phyloP scores from a whole-genome alignment of 306 rosid genomes.

The Cotoneaster glaucophyllus region DNA sequence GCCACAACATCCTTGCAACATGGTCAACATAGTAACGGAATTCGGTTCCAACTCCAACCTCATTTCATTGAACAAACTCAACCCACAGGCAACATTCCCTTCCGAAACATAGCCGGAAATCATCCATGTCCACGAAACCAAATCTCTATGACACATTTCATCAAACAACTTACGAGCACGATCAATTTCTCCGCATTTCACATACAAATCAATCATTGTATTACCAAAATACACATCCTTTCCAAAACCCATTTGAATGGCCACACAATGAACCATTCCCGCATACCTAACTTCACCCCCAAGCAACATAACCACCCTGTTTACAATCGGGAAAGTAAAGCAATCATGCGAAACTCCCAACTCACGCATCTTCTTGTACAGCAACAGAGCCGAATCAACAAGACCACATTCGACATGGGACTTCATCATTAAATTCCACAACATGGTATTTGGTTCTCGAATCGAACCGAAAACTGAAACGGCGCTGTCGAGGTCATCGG shows the following conservation, averaged over 20 bases:
- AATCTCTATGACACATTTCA: slow-evolving; percentile 33
- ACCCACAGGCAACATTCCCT: slow-evolving; percentile 16
- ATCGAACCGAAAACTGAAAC: slow-evolving; percentile 17
- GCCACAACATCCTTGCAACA: slow-evolving; percentile 35
- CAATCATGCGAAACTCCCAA: slow-evolving; percentile 35
- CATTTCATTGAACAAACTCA: slow-evolving; percentile 32
- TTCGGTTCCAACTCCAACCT: slow-evolving; percentile 41
- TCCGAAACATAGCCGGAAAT: slow-evolving; percentile 33
- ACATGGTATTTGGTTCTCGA: slow-evolving; percentile 15
- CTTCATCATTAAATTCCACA: slow-evolving; percentile 41
- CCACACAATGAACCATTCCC: slow-evolving; percentile 44
- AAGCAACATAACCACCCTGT: slow-evolving; percentile 20
- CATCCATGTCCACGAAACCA: slow-evolving; percentile 48
- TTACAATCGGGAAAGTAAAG: slow-evolving; percentile 41
- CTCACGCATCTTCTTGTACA: slow-evolving; percentile 35
- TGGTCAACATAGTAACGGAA: slow-evolving; percentile 36
- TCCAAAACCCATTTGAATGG: slow-evolving; percentile 38
- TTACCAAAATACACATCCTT: slow-evolving; percentile 42
- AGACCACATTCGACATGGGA: slow-evolving; percentile 33
- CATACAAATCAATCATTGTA: slow-evolving; percentile 41
- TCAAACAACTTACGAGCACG: slow-evolving; percentile 35
- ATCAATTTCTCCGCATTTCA: slow-evolving; percentile 22
- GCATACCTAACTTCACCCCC: slow-evolving; percentile 21
- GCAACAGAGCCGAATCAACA: slow-evolving; percentile 20
- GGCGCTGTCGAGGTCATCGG: slow-evolving; percentile 26